phyloP scores from a whole-genome alignment of 2,329 filamentous ascomycete genomes.

The Cryphonectria japonica region DNA sequence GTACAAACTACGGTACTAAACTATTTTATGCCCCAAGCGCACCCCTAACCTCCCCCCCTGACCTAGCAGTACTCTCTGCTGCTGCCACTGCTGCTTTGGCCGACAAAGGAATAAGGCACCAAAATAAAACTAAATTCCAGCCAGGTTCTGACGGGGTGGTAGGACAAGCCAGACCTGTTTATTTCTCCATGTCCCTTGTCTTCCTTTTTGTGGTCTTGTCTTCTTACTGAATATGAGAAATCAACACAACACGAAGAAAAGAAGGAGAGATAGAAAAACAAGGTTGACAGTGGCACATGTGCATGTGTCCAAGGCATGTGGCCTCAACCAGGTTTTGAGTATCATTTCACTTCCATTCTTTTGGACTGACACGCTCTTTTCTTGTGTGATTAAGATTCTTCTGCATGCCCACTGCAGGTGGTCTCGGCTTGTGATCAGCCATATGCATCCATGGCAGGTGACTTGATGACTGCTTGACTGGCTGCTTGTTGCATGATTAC shows the following conservation, averaged over 20 bases:
- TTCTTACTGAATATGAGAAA: too few relatives aligned
- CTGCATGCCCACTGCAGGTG: slow-evolving; percentile 1
- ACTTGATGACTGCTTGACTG: not conserved
- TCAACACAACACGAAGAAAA: not conserved
- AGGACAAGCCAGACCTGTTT: too few relatives aligned
- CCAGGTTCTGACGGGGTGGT: too few relatives aligned
- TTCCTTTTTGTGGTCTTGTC: too few relatives aligned
- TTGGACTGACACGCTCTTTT: too few relatives aligned
- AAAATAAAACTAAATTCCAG: not conserved
- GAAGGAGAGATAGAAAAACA: not conserved
- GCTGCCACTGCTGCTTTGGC: not conserved
- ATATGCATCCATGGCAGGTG: not conserved
- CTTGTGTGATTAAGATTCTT: too few relatives aligned
- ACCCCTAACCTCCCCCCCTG: too few relatives aligned
- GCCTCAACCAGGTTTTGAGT: not conserved
- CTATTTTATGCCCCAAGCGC: too few relatives aligned
- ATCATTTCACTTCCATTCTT: not conserved
- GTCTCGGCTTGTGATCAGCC: slow-evolving; percentile 6
- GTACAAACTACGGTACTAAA: not conserved
- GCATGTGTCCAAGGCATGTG: not conserved
- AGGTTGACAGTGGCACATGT: not conserved
- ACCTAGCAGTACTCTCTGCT: not conserved
- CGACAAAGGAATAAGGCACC: not conserved
- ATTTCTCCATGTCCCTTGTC: too few relatives aligned
- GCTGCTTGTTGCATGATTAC: not conserved